Conservation (phyloP, 148 eudicot genomes). For the Drosera capensis region DNA sequence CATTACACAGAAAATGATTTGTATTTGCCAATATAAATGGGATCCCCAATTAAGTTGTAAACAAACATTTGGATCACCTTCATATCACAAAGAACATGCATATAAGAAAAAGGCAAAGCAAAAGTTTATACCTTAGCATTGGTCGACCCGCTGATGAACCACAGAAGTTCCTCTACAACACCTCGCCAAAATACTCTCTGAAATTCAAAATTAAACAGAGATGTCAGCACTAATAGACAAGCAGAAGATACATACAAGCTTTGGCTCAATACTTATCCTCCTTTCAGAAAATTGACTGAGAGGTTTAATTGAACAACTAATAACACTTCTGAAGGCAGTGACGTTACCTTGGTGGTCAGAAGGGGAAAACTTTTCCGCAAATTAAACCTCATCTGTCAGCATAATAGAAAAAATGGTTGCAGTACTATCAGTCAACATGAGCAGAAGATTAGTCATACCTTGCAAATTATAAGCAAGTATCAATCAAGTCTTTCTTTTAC, state of each 20-base stretch:
- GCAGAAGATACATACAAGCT: too few relatives aligned
- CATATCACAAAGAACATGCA: too few relatives aligned
- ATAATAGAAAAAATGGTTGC: constrained; percentile 1
- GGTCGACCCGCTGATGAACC: constrained; percentile 98
- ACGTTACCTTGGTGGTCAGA: constrained; percentile 70
- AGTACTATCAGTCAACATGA: not conserved
- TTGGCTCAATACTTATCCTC: too few relatives aligned
- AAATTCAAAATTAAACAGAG: constrained; percentile 2
- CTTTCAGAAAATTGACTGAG: too few relatives aligned
- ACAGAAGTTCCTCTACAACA: constrained; percentile 86
- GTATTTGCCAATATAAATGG: too few relatives aligned
- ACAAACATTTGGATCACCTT: too few relatives aligned
- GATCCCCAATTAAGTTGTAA: too few relatives aligned
- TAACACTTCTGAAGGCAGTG: not conserved
- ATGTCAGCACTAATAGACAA: constrained; percentile 12
- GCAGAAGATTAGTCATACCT: not conserved
- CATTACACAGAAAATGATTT: too few relatives aligned
- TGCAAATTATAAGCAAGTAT: too few relatives aligned
- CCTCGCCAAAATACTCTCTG: constrained; percentile 97
- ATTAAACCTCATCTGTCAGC: constrained; percentile 83
- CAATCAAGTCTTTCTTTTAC: constrained; percentile 17
- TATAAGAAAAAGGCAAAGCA: too few relatives aligned
- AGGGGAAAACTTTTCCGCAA: constrained; percentile 75
- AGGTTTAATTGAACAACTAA: too few relatives aligned
- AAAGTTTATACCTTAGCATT: constrained; percentile 64